Evolutionary conservation across 306 rosid species (phyloP).

Genomic region (Cucurbita pepo): DNA sequence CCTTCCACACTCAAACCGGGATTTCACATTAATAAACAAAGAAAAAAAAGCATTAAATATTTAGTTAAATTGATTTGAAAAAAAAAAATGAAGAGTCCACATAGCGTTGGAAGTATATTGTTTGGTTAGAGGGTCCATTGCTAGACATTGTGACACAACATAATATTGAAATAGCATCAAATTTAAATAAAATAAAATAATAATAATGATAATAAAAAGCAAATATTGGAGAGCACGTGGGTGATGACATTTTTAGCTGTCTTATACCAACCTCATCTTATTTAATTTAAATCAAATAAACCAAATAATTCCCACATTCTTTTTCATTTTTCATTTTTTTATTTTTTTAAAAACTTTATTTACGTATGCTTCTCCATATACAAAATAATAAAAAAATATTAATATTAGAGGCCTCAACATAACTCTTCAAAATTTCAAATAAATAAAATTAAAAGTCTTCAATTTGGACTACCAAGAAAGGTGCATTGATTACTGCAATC

Average conservation of each 20-base stretch:
- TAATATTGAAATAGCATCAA: not conserved
- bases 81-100: not conserved
- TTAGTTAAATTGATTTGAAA: not conserved
- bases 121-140: not conserved
- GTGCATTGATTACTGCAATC: not conserved
- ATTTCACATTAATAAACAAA: not conserved
- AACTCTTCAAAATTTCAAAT: not conserved
- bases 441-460: not conserved
- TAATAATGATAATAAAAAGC: not conserved
- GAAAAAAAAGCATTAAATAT: not conserved
- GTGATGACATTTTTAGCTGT: slow-evolving; percentile 13
- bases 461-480: not conserved
- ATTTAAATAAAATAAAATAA: not conserved
- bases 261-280: not conserved
- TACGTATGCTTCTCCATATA: too few relatives aligned
- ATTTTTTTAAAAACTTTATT: too few relatives aligned
- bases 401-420: too few relatives aligned
- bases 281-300: not conserved
- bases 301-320: not conserved
- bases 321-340: not conserved
- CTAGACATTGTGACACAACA: not conserved
- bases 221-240: slow-evolving; percentile 41
- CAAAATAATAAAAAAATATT: too few relatives aligned
- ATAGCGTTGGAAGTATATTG: not conserved
- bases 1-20: too few relatives aligned